Conservation (phyloP, 495 filamentous ascomycete genomes). For the Pseudomonodictys pantanalensis region DNA sequence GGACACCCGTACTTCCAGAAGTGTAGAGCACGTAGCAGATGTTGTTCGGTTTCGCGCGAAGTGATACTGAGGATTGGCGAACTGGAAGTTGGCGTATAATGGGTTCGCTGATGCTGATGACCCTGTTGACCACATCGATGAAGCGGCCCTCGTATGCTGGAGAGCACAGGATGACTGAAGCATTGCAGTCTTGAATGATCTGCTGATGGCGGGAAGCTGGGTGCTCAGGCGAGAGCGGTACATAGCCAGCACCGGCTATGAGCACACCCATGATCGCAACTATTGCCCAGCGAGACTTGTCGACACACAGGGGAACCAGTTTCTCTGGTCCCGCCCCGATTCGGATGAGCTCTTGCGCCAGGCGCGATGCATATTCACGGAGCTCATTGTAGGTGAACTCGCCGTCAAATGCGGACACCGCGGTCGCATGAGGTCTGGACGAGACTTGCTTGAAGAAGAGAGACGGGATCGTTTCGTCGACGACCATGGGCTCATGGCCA, state of each 20-base stretch:
- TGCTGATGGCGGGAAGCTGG: conserved; percentile 49
- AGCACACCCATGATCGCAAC: conserved; percentile 54
- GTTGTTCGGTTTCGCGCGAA: conserved; percentile 36
- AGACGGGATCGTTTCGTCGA: conserved; percentile 54
- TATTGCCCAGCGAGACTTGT: conserved; percentile 55
- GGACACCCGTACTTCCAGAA: conserved; percentile 44
- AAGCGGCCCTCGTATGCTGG: conserved; percentile 42
- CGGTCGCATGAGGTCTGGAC: conserved; percentile 13
- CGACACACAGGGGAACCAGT: conserved; percentile 53
- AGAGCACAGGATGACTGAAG: conserved; percentile 48
- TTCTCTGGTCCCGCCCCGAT: conserved; percentile 42
- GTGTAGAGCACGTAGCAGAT: conserved; percentile 58
- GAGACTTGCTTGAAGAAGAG: conserved; percentile 46
- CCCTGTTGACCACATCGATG: conserved; percentile 43
- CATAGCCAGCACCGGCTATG: conserved; percentile 54
- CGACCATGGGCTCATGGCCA: conserved; percentile 13
- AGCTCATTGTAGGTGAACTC: conserved; percentile 41
- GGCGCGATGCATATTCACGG: conserved; percentile 34
- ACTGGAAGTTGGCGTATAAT: conserved; percentile 44
- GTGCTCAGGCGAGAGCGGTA: conserved; percentile 58
- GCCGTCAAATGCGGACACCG: conserved; percentile 37
- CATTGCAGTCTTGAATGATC: conserved; percentile 43
- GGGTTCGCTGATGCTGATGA: conserved; percentile 43
- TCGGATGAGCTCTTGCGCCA: conserved; percentile 40
- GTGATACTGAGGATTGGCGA: conserved; percentile 7